Conservation (phyloP, 2,329 filamentous ascomycete genomes). For the Colletotrichum orchidophilum region DNA sequence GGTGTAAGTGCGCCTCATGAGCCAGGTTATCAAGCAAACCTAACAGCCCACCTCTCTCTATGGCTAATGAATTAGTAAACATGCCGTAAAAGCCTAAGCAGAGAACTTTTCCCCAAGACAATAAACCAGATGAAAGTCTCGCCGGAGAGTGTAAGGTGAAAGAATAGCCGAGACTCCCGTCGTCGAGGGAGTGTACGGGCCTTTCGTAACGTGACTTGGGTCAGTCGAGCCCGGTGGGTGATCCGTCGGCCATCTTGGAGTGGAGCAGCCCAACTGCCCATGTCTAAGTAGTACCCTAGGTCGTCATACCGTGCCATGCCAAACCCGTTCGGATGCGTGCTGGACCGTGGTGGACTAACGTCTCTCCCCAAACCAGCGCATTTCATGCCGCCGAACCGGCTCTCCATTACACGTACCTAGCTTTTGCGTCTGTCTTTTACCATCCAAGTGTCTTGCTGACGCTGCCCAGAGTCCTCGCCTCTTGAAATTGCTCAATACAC, state of each 20-base stretch:
- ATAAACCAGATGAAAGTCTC: background rate
- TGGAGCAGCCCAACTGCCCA: background rate
- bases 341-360: constrained; percentile 7
- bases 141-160: background rate
- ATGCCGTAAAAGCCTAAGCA: background rate
- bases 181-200: background rate
- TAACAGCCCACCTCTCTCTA: background rate
- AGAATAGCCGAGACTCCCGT: background rate
- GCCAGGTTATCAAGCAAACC: background rate
- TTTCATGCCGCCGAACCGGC: background rate
- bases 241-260: background rate
- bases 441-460: background rate
- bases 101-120: background rate
- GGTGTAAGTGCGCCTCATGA: background rate
- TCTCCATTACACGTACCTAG: background rate
- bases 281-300: too few relatives aligned
- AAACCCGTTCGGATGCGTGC: background rate
- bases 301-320: background rate
- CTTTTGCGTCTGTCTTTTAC: background rate
- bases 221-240: background rate
- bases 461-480: constrained; percentile 11
- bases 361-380: background rate
- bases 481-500: constrained; percentile 36
- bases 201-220: background rate
- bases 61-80: background rate